Evolutionary conservation across 2,329 filamentous ascomycete species (phyloP), one percentile per base, ranked within the genome.

Genomic region (Epichloe gansuensis): DNA sequence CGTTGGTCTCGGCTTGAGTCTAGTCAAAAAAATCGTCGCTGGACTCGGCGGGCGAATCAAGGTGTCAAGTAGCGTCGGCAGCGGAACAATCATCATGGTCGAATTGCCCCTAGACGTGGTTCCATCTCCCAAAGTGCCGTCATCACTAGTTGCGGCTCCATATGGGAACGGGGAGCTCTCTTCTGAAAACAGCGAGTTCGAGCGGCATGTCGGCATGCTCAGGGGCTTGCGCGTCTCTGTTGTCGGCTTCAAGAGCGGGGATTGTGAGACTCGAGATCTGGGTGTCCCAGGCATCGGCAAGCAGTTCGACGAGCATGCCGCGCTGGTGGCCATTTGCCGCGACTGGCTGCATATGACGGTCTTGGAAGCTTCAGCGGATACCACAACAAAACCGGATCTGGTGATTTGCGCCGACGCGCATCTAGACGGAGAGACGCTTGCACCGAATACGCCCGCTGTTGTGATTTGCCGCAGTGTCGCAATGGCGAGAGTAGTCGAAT

Each of bases 1-100:
- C 0, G 78, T 78, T 0, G 83, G 84, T 0, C 68, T 87, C 0
- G 84, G 84, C 0, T 64, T 87, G 34, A 82, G 78, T 41, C 77
- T 87, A 8, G 82, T 87, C 2, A 73, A 75, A 21, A 68, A 71
- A 49, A 77, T 87, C 6, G 75, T 82, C 1, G 71, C 73, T 13
- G 73, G 76, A 7, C 67, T 87, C 0, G 72, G 74, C 25, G 83
- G 83, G 0, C 70, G 69, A 1, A 77, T 87, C 43, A 69, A 75
- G 2, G 72, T 87, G n/a, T 70, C 71, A 50, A 83, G 67, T 34
- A 59, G 60, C 9, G 45, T 66, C 1, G 66, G 64, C 4, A 53
- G 60, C 2, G 71, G 71, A 0, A 72, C 71, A 2, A 66, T 58
- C 1, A 63, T 69, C 2, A 59, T 57, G 0, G 68, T 70, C 3